These are phyloP conservation scores for Esteya vermicola DNA, from an alignment of 2,329 filamentous ascomycete species.

Conservation along the genomic window DNA sequence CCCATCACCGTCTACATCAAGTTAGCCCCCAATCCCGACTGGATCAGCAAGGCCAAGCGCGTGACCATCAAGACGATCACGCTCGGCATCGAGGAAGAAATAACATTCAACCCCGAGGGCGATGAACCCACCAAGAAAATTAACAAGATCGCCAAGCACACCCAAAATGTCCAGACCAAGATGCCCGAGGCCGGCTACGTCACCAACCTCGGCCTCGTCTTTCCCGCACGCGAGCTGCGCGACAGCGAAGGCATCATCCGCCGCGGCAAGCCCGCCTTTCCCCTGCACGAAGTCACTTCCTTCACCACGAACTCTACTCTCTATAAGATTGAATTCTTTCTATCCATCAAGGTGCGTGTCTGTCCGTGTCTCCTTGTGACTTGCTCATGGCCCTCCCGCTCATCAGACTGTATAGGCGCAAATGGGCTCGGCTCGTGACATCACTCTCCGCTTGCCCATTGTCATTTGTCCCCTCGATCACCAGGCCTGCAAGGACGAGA, in stretches of 20 bases:
- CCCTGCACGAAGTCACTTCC: slow-evolving; percentile 72
- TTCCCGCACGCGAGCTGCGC: slow-evolving; percentile 76
- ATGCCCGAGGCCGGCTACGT: slow-evolving; percentile 85
- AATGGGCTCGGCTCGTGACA: slow-evolving; percentile 76
- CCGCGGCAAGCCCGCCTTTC: slow-evolving; percentile 73
- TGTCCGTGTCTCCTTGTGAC: background rate
- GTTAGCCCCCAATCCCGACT: slow-evolving; percentile 80
- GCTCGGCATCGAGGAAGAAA: slow-evolving; percentile 88
- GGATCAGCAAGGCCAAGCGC: slow-evolving; percentile 76
- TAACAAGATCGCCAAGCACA: slow-evolving; percentile 74
- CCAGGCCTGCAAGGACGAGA: slow-evolving; percentile 92
- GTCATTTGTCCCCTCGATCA: slow-evolving; percentile 94
- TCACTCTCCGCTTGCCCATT: slow-evolving; percentile 78
- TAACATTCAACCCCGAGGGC: slow-evolving; percentile 96
- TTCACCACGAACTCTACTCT: slow-evolving; percentile 90
- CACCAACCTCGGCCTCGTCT: slow-evolving; percentile 81
- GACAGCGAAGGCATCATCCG: slow-evolving; percentile 81
- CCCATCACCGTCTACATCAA: slow-evolving; percentile 95
- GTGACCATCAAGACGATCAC: slow-evolving; percentile 93
- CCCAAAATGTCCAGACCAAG: slow-evolving; percentile 66
- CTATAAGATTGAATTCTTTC: slow-evolving; percentile 97
- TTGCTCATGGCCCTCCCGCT: background rate
- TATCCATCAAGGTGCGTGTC: slow-evolving; percentile 67
- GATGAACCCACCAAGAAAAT: slow-evolving; percentile 86
- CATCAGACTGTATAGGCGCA: slow-evolving; percentile 49